Evolutionary conservation across 2,329 filamentous ascomycete species (phyloP).

Genomic region (Beauveria sp.): DNA sequence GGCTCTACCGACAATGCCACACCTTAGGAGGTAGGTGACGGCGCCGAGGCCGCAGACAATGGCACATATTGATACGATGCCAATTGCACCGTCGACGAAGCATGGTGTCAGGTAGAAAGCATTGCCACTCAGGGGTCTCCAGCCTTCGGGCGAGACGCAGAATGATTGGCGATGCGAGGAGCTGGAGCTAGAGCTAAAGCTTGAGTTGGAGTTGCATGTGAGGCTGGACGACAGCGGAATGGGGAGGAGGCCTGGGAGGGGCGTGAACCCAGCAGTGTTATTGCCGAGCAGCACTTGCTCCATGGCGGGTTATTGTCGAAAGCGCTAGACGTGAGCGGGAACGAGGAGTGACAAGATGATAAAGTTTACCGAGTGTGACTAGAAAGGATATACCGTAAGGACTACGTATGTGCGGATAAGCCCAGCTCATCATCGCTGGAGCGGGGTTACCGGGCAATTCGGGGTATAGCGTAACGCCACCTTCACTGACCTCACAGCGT

Average conservation of each 20-base stretch:
- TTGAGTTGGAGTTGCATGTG: conserved; percentile 9
- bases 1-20: conserved; percentile 48
- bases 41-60: conserved; percentile 64
- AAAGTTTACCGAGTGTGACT: conserved; percentile 4
- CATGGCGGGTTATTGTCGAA: conserved; percentile 9
- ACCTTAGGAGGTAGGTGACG: conserved; percentile 68
- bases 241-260: conserved; percentile 7
- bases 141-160: conserved; percentile 78
- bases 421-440: too few species aligned
- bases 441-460: too few species aligned
- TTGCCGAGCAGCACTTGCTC: conserved; percentile 10
- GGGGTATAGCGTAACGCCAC: too few species aligned
- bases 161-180: conserved; percentile 51
- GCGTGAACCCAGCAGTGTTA: conserved; percentile 7
- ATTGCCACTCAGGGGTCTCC: conserved; percentile 74
- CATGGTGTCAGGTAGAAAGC: conserved; percentile 87
- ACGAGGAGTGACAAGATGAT: conserved; percentile 10
- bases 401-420: background rate
- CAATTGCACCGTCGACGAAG: conserved; percentile 82
- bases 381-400: conserved; percentile 8
- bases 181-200: conserved; percentile 21
- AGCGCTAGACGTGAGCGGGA: conserved; percentile 10
- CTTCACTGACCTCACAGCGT: too few species aligned
- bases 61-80: conserved; percentile 66
- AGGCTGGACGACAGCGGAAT: conserved; percentile 9